These are phyloP conservation scores for Ganoderma boninense DNA, from an alignment of 1,284 basidiomycete genomes.

Conservation along the genomic window DNA sequence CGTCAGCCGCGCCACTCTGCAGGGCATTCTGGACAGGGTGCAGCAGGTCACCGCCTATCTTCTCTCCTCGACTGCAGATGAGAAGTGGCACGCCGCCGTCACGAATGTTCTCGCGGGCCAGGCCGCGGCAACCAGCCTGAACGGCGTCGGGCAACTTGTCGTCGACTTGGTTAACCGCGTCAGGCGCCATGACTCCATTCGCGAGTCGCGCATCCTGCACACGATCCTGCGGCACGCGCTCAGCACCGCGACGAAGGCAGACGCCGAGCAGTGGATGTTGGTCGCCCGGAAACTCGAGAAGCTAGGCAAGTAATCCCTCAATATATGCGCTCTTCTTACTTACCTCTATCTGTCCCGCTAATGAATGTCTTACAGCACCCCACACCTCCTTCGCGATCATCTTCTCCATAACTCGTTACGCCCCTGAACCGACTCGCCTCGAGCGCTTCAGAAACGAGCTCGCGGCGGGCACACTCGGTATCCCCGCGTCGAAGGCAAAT, in stretches of 20 bases:
- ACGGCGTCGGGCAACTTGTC: conserved; percentile 50
- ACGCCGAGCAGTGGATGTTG: conserved; percentile 81
- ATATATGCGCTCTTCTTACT: neutral
- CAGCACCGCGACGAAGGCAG: conserved; percentile 63
- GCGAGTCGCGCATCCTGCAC: conserved; percentile 66
- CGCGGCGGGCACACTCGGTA: conserved; percentile 80
- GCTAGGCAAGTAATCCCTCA: conserved; percentile 54
- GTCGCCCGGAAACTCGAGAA: conserved; percentile 71
- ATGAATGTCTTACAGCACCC: conserved; percentile 57
- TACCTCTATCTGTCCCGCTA: conserved; percentile 37
- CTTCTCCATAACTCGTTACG: conserved; percentile 65
- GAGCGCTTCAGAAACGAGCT: conserved; percentile 91
- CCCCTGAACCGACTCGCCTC: conserved; percentile 76
- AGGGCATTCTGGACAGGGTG: conserved; percentile 56
- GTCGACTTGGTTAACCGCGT: conserved; percentile 50
- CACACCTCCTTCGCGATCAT: conserved; percentile 74
- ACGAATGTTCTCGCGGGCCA: conserved; percentile 47
- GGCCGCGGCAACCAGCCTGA: conserved; percentile 34
- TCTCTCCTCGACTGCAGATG: conserved; percentile 58
- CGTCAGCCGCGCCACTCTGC: conserved; percentile 49
- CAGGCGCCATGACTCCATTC: conserved; percentile 52
- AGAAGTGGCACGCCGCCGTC: conserved; percentile 60
- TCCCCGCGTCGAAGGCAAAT: conserved; percentile 70
- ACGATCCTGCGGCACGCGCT: conserved; percentile 69
- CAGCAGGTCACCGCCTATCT: conserved; percentile 77